phyloP scores from a whole-genome alignment of 441 rosid genomes.

The Populus hybrid region DNA sequence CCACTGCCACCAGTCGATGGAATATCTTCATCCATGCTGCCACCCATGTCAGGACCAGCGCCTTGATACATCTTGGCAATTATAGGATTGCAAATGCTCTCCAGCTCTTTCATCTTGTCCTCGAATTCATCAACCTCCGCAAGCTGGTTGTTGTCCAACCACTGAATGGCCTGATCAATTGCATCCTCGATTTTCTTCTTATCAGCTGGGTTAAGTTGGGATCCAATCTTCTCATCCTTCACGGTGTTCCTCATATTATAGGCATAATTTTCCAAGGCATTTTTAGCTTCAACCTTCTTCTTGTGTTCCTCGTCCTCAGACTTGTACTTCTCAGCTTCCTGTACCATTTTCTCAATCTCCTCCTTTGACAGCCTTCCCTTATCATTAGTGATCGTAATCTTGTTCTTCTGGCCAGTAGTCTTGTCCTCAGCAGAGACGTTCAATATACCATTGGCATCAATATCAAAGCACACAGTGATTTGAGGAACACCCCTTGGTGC shows the following conservation, averaged over 20 bases:
- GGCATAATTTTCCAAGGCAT: slow-evolving; percentile 63
- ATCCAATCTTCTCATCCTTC: slow-evolving; percentile 64
- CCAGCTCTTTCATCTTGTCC: slow-evolving; percentile 75
- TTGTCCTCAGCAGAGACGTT: slow-evolving; percentile 80
- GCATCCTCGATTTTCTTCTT: slow-evolving; percentile 75
- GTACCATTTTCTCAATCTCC: slow-evolving; percentile 68
- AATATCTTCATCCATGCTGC: slow-evolving; percentile 40
- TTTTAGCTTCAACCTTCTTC: slow-evolving; percentile 77
- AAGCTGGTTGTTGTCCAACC: slow-evolving; percentile 69
- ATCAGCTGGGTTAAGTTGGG: slow-evolving; percentile 45
- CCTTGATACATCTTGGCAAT: slow-evolving; percentile 75
- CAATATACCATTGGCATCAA: slow-evolving; percentile 66
- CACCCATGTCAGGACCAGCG: slow-evolving; percentile 42
- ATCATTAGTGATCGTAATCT: slow-evolving; percentile 76
- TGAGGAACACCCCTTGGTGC: slow-evolving; percentile 79
- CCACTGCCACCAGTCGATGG: slow-evolving; percentile 19
- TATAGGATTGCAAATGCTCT: slow-evolving; percentile 69
- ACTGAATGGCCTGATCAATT: slow-evolving; percentile 50
- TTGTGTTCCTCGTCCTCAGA: slow-evolving; percentile 69
- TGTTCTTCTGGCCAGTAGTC: slow-evolving; percentile 77
- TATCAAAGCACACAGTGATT: slow-evolving; percentile 65
- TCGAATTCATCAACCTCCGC: slow-evolving; percentile 75
- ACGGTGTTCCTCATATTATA: slow-evolving; percentile 78
- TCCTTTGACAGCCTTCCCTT: slow-evolving; percentile 72
- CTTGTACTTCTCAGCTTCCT: slow-evolving; percentile 81